Conservation (phyloP, 345 rosid species). For the Hibiscus syriacus region DNA sequence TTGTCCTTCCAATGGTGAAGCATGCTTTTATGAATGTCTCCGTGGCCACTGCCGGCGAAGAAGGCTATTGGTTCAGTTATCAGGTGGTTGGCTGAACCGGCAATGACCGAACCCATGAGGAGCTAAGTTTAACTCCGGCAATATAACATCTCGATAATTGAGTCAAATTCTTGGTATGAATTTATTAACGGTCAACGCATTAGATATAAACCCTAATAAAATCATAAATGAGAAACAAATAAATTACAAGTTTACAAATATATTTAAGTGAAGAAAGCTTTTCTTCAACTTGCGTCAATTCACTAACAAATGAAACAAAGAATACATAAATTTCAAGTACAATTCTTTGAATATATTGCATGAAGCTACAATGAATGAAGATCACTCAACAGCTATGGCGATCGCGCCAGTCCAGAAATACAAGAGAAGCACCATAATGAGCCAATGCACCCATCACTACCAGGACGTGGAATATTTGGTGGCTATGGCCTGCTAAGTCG, state of each 20-base stretch:
- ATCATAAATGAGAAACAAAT: neutral
- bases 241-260: neutral
- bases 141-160: slow-evolving; percentile 67
- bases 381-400: slow-evolving; percentile 36
- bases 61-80: slow-evolving; percentile 47
- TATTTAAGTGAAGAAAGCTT: neutral
- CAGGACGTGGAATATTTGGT: slow-evolving; percentile 83
- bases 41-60: slow-evolving; percentile 64
- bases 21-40: slow-evolving; percentile 37
- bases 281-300: neutral
- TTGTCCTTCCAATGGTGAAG: slow-evolving; percentile 58
- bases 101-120: slow-evolving; percentile 16
- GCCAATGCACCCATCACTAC: slow-evolving; percentile 87
- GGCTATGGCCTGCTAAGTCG: slow-evolving; percentile 81
- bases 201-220: no score
- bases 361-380: neutral
- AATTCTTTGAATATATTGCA: neutral
- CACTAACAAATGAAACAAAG: neutral
- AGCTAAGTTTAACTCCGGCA: slow-evolving; percentile 42
- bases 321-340: neutral
- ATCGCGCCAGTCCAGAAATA: slow-evolving; percentile 73
- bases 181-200: no score
- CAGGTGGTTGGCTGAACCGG: slow-evolving; percentile 10
- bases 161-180: no score
- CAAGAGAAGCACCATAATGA: slow-evolving; percentile 72